These are phyloP conservation scores for Echium plantagineum DNA, from an alignment of 257 asterid genomes.

Conservation along the genomic window DNA sequence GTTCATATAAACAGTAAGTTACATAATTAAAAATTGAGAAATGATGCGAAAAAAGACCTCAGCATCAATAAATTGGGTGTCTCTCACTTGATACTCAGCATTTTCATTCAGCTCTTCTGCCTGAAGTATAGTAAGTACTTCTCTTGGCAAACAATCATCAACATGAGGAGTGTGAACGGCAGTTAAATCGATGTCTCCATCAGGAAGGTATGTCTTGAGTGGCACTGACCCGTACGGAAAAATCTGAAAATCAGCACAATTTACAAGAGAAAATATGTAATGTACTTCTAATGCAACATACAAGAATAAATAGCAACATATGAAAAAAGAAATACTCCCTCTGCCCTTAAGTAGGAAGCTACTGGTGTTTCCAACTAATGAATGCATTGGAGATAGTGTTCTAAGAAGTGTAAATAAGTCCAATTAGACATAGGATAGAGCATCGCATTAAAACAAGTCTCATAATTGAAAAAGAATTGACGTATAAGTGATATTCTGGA, in stretches of 20 bases:
- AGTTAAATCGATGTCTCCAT: conserved; percentile 92
- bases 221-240: conserved; percentile 94
- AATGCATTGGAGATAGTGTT: too few species aligned
- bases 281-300: not conserved
- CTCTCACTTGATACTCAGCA: conserved; percentile 59
- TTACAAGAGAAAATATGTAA: conserved; percentile 2
- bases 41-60: conserved; percentile 24
- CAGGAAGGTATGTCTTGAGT: conserved; percentile 86
- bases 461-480: too few species aligned
- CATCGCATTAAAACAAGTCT: too few species aligned
- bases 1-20: too few species aligned
- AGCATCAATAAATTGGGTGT: conserved; percentile 73
- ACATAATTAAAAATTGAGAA: not conserved
- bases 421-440: too few species aligned
- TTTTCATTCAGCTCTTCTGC: conserved; percentile 49
- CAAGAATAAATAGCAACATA: not conserved
- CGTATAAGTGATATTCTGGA: too few species aligned
- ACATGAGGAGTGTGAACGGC: conserved; percentile 33
- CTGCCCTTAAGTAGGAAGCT: too few species aligned
- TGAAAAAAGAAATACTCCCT: too few species aligned
- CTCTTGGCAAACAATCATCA: conserved; percentile 47
- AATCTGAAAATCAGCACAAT: conserved; percentile 26
- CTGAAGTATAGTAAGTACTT: conserved; percentile 52
- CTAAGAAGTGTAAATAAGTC: too few species aligned
- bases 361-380: too few species aligned